Evolutionary conservation across 2,329 filamentous ascomycete species (phyloP).

Genomic region (Arthrobotrys iridis): DNA sequence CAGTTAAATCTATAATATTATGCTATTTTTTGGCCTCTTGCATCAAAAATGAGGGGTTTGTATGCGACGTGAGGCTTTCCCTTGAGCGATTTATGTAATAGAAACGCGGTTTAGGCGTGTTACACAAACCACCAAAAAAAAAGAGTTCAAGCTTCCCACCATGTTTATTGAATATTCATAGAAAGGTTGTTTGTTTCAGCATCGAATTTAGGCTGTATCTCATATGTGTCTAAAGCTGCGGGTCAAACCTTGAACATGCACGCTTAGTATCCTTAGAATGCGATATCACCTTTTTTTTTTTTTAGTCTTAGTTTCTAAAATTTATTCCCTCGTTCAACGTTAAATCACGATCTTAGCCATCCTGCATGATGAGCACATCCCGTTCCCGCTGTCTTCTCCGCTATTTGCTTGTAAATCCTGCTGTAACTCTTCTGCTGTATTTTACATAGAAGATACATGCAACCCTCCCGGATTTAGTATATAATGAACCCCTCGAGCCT

Average conservation of each 20-base stretch:
- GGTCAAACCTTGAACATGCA: not conserved
- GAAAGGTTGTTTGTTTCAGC: too few species aligned
- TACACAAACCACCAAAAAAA: not conserved
- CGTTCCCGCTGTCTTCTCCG: conserved; percentile 8
- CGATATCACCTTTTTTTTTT: conserved; percentile 13
- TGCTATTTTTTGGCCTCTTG: too few species aligned
- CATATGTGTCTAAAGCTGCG: not conserved
- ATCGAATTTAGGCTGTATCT: conserved; percentile 13
- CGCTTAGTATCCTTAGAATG: not conserved
- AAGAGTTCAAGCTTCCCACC: too few species aligned
- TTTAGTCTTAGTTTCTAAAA: not conserved
- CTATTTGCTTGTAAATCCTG: not conserved
- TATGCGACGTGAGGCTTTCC: not conserved
- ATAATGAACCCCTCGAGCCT: conserved; percentile 7
- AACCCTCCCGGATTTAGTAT: not conserved
- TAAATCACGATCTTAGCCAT: conserved; percentile 24
- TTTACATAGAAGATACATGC: not conserved
- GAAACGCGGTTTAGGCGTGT: not conserved
- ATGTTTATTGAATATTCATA: too few species aligned
- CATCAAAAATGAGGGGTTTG: not conserved
- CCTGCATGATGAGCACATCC: conserved; percentile 41
- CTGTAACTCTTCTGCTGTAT: not conserved
- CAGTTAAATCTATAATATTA: too few species aligned
- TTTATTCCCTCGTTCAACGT: not conserved
- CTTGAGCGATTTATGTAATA: not conserved